phyloP scores from a whole-genome alignment of 169 alveolate species.

The Fabrea salina region DNA sequence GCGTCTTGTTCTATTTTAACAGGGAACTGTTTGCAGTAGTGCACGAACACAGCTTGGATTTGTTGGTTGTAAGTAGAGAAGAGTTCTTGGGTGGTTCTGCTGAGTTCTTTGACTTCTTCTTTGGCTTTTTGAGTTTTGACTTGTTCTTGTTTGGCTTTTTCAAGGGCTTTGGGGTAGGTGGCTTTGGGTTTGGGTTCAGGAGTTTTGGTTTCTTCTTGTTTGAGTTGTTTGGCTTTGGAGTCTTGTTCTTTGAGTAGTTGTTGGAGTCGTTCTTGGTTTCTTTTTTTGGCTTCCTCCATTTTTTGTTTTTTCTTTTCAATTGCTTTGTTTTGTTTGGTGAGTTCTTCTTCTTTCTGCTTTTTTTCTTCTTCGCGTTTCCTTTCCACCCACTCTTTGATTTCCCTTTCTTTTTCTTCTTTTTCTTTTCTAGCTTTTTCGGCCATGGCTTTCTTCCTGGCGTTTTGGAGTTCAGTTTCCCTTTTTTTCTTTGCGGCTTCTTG shows the following conservation, averaged over 20 bases:
- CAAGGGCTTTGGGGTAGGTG: no score
- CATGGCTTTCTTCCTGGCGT: neutral
- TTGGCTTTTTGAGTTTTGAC: neutral
- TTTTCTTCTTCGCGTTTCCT: conserved; percentile 9
- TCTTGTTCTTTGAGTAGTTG: neutral
- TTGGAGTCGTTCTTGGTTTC: neutral
- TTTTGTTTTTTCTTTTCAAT: neutral
- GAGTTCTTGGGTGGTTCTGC: neutral
- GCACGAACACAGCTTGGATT: neutral
- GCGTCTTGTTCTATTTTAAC: neutral
- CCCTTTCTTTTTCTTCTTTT: conserved; percentile 5
- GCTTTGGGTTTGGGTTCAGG: no score
- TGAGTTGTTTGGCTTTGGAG: neutral
- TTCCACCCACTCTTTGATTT: neutral
- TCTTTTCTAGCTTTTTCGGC: neutral
- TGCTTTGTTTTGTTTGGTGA: neutral
- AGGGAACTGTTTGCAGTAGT: neutral
- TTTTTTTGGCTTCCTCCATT: conserved; percentile 22
- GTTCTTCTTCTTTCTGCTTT: neutral
- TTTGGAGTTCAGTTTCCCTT: neutral
- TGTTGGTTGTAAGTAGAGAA: neutral
- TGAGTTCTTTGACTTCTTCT: neutral
- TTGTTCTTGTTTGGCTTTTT: neutral
- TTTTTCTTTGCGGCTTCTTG: conserved; percentile 3
- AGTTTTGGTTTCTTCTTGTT: neutral